phyloP scores from a whole-genome alignment of 2,329 filamentous ascomycete species.

The Arthrobotrys entomopaga region DNA sequence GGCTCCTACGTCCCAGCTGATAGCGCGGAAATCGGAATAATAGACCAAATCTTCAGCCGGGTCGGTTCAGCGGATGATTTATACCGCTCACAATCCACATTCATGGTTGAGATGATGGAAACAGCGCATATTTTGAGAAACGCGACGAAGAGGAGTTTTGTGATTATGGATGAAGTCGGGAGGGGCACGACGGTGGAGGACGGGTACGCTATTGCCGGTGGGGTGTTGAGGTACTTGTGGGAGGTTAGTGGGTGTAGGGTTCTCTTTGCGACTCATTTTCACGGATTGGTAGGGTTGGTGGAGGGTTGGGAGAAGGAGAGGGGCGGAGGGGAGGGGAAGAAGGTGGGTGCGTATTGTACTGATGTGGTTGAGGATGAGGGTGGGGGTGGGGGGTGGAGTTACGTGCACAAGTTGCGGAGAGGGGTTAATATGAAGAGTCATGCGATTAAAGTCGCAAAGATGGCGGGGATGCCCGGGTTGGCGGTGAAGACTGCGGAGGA shows the following conservation, averaged over 20 bases:
- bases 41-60: slow-evolving; percentile 95
- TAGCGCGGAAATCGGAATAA: slow-evolving; percentile 84
- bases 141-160: slow-evolving; percentile 85
- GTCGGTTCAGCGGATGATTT: slow-evolving; percentile 94
- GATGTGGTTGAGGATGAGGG: slow-evolving; percentile 78
- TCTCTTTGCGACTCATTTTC: slow-evolving; percentile 96
- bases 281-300: slow-evolving; percentile 82
- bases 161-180: slow-evolving; percentile 98
- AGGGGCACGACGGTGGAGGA: slow-evolving; percentile 93
- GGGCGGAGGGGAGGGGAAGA: slow-evolving; percentile 62
- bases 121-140: slow-evolving; percentile 88
- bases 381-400: slow-evolving; percentile 76
- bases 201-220: slow-evolving; percentile 88
- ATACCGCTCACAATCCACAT: slow-evolving; percentile 94
- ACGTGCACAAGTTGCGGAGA: slow-evolving; percentile 81
- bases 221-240: slow-evolving; percentile 84
- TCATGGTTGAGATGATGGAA: slow-evolving; percentile 99
- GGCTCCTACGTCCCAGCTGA: slow-evolving; percentile 92
- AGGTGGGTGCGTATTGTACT: slow-evolving; percentile 83
- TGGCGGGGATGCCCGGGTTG: slow-evolving; percentile 71
- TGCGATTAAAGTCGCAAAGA: slow-evolving; percentile 89
- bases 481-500: slow-evolving; percentile 75
- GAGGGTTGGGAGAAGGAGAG: slow-evolving; percentile 61
- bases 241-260: slow-evolving; percentile 79
- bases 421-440: slow-evolving; percentile 89